Percentiles rank a stretch among this genome's conserved stretches.
These are phyloP conservation scores for Neospora caninum DNA, from an alignment of 169 alveolate genomes.

Conservation along the genomic window DNA sequence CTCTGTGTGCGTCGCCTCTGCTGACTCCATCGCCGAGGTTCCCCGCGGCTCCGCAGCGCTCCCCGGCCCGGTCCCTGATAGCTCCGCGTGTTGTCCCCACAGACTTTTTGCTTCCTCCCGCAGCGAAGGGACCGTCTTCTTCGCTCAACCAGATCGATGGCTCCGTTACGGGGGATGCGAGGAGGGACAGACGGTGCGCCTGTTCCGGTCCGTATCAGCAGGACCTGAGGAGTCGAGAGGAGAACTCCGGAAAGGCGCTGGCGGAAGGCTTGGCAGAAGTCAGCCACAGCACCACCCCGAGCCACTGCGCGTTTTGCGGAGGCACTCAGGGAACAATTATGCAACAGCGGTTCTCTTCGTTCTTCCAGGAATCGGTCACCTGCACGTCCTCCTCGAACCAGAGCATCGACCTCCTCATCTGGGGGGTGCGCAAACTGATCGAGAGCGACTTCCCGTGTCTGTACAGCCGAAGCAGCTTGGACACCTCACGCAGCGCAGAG, in stretches of 20 bases:
- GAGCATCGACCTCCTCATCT: background rate
- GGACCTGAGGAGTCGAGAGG: background rate
- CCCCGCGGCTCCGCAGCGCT: background rate
- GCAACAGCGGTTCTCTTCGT: background rate
- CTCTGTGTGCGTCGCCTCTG: background rate
- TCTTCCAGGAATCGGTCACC: background rate
- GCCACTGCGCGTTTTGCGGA: background rate
- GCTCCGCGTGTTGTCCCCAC: background rate
- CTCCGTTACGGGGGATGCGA: background rate
- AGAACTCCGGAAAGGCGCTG: background rate
- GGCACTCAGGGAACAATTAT: background rate
- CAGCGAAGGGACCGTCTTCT: background rate
- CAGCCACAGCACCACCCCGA: background rate
- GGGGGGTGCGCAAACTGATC: conserved; percentile 2
- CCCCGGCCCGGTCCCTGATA: background rate
- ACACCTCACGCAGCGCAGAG: background rate
- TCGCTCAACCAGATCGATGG: background rate
- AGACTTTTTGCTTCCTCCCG: background rate
- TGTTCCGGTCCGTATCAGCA: background rate
- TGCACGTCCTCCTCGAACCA: background rate
- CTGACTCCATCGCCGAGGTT: background rate
- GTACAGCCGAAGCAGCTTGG: background rate
- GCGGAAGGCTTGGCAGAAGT: no score
- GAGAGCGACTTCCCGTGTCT: conserved; percentile 11
- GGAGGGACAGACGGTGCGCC: background rate